Evolutionary conservation across 148 eudicot genomes (phyloP).

Genomic region (Spergularia marina): DNA sequence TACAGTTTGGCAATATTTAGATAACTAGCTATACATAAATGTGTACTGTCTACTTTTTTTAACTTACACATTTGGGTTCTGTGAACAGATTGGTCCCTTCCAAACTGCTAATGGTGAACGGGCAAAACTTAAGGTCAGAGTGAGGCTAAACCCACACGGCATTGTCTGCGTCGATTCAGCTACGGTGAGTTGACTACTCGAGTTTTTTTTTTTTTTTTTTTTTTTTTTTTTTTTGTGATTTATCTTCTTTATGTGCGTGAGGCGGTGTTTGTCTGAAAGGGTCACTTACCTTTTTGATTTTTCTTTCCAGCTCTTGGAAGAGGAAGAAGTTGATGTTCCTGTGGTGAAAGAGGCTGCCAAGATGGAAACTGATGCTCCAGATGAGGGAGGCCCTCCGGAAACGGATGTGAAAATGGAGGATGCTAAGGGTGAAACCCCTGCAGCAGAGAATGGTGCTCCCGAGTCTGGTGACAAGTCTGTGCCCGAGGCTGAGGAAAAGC

Average conservation of each 20-base stretch:
- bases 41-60: not conserved
- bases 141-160: slow-evolving; percentile 73
- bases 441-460: slow-evolving; percentile 69
- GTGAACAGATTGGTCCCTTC: slow-evolving; percentile 81
- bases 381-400: slow-evolving; percentile 36
- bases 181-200: slow-evolving; percentile 47
- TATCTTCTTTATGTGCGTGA: not conserved
- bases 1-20: not conserved
- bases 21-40: no score
- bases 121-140: slow-evolving; percentile 79
- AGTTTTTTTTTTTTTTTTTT: not conserved
- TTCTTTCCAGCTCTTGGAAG: slow-evolving; percentile 67
- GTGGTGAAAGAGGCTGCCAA: slow-evolving; percentile 57
- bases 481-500: slow-evolving; percentile 58
- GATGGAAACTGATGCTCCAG: slow-evolving; percentile 69
- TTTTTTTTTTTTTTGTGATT: not conserved
- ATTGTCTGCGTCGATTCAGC: slow-evolving; percentile 80
- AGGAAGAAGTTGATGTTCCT: slow-evolving; percentile 81
- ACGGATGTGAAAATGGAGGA: slow-evolving; percentile 84
- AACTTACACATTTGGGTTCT: not conserved
- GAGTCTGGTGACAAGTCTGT: slow-evolving; percentile 62
- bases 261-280: not conserved
- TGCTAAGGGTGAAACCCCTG: slow-evolving; percentile 52
- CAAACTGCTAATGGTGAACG: slow-evolving; percentile 65
- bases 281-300: not conserved